Evolutionary conservation across 1,139 yeast species (phyloP), one percentile per base, ranked within the genome.

Genomic region (Yamadazyma atmosphaerica): DNA sequence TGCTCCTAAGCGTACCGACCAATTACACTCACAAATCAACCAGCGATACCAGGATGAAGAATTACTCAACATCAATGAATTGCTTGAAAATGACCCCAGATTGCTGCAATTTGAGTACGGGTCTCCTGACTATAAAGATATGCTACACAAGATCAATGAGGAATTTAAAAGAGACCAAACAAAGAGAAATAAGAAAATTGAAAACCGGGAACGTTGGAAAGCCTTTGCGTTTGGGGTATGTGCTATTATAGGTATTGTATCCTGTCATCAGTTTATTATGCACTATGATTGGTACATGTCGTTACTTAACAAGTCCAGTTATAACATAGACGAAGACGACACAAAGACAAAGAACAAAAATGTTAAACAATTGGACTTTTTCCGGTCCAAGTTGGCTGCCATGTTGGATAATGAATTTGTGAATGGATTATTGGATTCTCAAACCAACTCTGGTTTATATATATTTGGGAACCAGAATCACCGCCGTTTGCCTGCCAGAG

Each of bases 401-500:
- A 41, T 60, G 9, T 34, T 70, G 14, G 50, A 60, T 43, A 48
- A 55, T 21, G 31, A 27, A 18, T 48, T 49, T 36, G 26, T 47
- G 10, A 15, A 15, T 23, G 34, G 38, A 1, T 29, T 43, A 4
- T 18, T 33, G 5, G 22, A 34, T 16, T 67, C 73, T 4, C 41
- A 40, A 4, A 44, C 54, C 11, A 49, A 43, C 4, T 43, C 66
- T 2, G 77, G 77, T 0, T 55, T 72, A 25, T 72, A 72, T 47
- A 42, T 68, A 10, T 65, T 60, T 49, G 77, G 77, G 1, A 63
- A 59, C 15, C 52, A 54, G 3, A 58, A 61, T 18, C 61, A 60
- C 5, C 61, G 65, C 24, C 74, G 72, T 44, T 58, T 72, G 14
- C 95, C 96, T 1, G 53, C 74, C 19, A 68, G 95, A 52, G 58